phyloP scores from a whole-genome alignment of 208 protist genomes.

The Crithidia bombi region DNA sequence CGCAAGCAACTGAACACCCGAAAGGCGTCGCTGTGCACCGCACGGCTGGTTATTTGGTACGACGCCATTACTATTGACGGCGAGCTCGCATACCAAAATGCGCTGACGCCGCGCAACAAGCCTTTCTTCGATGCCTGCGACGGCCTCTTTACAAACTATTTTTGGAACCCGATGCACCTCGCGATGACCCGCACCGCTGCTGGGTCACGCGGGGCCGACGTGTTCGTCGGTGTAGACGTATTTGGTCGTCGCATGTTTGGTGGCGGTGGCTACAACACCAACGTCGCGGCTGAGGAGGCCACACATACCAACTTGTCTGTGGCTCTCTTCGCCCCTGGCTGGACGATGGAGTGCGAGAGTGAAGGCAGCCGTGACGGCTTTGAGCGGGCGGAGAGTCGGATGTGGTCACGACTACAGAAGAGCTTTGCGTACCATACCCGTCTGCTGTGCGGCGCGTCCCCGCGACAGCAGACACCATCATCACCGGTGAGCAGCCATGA shows the following conservation, averaged over 20 bases:
- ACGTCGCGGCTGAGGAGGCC: slow-evolving; percentile 48
- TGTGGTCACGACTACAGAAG: slow-evolving; percentile 63
- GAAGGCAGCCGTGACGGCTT: slow-evolving; percentile 51
- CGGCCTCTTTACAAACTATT: slow-evolving; percentile 93
- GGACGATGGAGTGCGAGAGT: slow-evolving; percentile 75
- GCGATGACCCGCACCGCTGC: slow-evolving; percentile 36
- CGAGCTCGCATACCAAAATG: slow-evolving; percentile 77
- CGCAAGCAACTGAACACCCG: slow-evolving; percentile 39
- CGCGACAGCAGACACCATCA: neutral
- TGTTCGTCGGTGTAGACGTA: slow-evolving; percentile 88
- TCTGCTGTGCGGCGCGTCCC: neutral
- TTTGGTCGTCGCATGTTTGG: slow-evolving; percentile 81
- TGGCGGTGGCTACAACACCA: slow-evolving; percentile 77
- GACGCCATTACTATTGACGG: slow-evolving; percentile 81
- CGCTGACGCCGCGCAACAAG: slow-evolving; percentile 74
- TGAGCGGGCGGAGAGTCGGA: slow-evolving; percentile 43
- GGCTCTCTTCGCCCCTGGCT: slow-evolving; percentile 92
- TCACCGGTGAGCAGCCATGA: neutral
- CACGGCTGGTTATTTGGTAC: slow-evolving; percentile 88
- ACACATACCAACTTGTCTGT: slow-evolving; percentile 46
- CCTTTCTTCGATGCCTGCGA: slow-evolving; percentile 82
- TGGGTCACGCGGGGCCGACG: slow-evolving; percentile 41
- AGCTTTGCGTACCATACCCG: slow-evolving; percentile 32
- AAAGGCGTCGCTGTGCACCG: neutral
- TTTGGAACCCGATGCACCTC: slow-evolving; percentile 69